Conservation (phyloP, 179 eudicot species). For the Drosera spatulata region DNA sequence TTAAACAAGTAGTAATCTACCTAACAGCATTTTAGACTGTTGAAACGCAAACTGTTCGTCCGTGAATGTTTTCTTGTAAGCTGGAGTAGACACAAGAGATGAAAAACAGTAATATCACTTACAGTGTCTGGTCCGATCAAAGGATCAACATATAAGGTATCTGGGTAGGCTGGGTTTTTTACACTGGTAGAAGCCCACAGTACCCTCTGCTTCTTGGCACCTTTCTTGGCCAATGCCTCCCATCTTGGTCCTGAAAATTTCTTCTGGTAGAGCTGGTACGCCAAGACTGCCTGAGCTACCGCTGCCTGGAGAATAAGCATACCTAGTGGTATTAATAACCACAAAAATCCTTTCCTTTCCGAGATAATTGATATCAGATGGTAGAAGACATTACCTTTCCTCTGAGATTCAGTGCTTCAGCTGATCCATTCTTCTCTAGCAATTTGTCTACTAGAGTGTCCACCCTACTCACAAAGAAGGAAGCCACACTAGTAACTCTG, state of each 20-base stretch:
- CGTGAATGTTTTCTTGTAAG: no score
- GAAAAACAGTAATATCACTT: constrained; percentile 10
- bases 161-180: constrained; percentile 93
- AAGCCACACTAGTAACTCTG: constrained; percentile 91
- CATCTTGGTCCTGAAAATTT: constrained; percentile 96
- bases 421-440: constrained; percentile 91
- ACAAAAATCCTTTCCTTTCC: background rate
- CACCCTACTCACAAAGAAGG: constrained; percentile 96
- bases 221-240: constrained; percentile 92
- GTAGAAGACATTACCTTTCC: constrained; percentile 55
- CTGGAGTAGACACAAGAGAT: constrained; percentile 2
- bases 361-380: background rate
- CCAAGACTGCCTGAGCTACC: constrained; percentile 90
- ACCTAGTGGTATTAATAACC: background rate
- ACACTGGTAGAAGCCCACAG: constrained; percentile 98
- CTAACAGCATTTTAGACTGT: no score
- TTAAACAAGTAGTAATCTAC: no score
- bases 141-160: constrained; percentile 86
- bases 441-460: constrained; percentile 81
- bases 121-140: constrained; percentile 94
- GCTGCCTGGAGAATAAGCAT: constrained; percentile 52
- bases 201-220: constrained; percentile 96
- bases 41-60: no score
- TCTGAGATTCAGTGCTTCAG: constrained; percentile 88
- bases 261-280: constrained; percentile 81